Percentiles rank a stretch among this genome's conserved stretches.
Evolutionary conservation across 805 yeast species (phyloP).

Genomic region (Yamadazyma laniorum): DNA sequence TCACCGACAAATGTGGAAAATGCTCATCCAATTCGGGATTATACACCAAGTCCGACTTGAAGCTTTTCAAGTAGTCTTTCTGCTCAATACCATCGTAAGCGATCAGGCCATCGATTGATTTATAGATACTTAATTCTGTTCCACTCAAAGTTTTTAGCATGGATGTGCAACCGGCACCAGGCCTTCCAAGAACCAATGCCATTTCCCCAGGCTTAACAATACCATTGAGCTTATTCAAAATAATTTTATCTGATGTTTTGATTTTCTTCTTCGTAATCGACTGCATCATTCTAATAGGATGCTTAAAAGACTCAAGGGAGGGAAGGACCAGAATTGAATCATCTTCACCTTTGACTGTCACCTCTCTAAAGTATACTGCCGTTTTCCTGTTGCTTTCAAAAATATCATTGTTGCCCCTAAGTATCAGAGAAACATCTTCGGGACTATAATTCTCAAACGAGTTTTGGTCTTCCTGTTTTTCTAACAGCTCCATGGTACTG

Average conservation of each 20-base stretch:
- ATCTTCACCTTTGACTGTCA: constrained; percentile 5
- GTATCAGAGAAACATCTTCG: too few species aligned
- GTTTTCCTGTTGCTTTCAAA: constrained; percentile 4
- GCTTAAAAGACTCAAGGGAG: background rate
- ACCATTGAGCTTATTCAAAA: constrained; percentile 32
- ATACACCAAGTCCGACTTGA: constrained; percentile 37
- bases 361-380: background rate
- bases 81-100: constrained; percentile 33
- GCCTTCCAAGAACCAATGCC: constrained; percentile 39
- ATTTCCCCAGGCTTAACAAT: constrained; percentile 40
- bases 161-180: constrained; percentile 41
- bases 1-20: constrained; percentile 54
- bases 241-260: constrained; percentile 15
- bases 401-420: too few species aligned
- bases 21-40: constrained; percentile 56
- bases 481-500: too few species aligned
- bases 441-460: too few species aligned
- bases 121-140: constrained; percentile 32
- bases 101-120: constrained; percentile 29
- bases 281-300: background rate
- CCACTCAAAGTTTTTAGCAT: constrained; percentile 35
- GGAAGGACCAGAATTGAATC: constrained; percentile 5
- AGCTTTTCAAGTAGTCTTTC: constrained; percentile 24
- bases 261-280: constrained; percentile 16
- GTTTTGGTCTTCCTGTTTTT: too few species aligned